Evolutionary conservation across 805 yeast species (phyloP), one percentile per base, ranked within the genome.

Genomic region (Barnettozyma populi): DNA sequence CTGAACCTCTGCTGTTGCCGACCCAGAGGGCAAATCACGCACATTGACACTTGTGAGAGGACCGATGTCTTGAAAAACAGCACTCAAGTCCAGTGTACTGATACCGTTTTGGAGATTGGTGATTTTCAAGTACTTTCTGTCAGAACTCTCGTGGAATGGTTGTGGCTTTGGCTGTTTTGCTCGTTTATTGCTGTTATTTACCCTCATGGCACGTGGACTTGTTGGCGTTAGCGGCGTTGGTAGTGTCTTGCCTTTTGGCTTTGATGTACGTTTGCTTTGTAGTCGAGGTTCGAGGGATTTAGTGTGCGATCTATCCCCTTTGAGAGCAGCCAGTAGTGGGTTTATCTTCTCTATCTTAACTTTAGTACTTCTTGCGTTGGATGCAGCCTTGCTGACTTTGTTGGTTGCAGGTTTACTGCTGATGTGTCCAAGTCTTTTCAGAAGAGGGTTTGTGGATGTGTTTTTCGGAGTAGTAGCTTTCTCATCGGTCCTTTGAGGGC

Each of bases 1-100:
- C 48, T 59, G 56, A 5, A 72, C 63, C 43, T 69, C 70, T 2
- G 74, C 75, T 6, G 62, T 61, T 7, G 70, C 56, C 0, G 73
- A 68, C 3, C 74, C 74, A 2, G 71, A 59, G 5, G 70, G 64
- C 24, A 69, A 46, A 44, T 70, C 73, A n/a, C 49, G 57, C 1
- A 69, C 60, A 46, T 57, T 60, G 5, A 67, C 49, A 11, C 47
- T 49, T 3, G 57, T 52, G 25, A 63, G 52, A 2, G 43, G 39
- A 2, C 68, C 62, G 10, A 65, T 47, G 23, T 37, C 36, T 3
- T 56, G 48, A 43, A 66, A 47, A 5, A 63, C 65, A 2, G 48
- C 40, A 24, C 36, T 45, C n/a, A 70, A 52, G 43, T 68, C 71
- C 5, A 48, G 43, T 14, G 57, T 55, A 1, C 63, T 45, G 0